A percentile compares a stretch with the other conserved stretches of the same genome.
Evolutionary conservation across 2,329 filamentous ascomycete species (phyloP).

Genomic region (Alternaria infectoria): DNA sequence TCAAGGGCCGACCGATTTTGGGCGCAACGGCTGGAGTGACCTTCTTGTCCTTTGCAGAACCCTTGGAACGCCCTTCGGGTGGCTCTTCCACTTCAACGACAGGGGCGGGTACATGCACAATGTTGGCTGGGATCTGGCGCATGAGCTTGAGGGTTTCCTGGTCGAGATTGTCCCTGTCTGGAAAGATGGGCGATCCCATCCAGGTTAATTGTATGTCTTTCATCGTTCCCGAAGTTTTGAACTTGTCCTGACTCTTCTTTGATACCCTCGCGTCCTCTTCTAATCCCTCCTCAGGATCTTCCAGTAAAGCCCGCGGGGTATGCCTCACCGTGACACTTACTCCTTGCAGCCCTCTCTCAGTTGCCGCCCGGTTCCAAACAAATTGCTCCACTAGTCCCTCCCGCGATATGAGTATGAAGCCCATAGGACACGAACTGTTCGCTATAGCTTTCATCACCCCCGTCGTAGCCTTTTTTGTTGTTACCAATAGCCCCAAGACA

Average conservation of each 20-base stretch:
- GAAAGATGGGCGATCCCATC: constrained; percentile 45
- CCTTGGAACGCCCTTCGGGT: not conserved
- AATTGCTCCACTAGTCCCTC: constrained; percentile 70
- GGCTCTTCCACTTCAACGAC: not conserved
- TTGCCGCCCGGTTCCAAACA: constrained; percentile 73
- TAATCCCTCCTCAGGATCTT: constrained; percentile 3
- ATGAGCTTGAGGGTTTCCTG: constrained; percentile 28
- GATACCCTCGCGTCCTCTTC: constrained; percentile 5
- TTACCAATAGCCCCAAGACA: constrained; percentile 71
- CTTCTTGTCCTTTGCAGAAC: not conserved
- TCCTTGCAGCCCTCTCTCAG: constrained; percentile 67
- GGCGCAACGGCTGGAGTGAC: not conserved
- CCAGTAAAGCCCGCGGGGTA: constrained; percentile 22
- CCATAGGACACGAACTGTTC: constrained; percentile 72
- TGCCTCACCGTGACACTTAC: constrained; percentile 46
- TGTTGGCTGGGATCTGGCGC: not conserved
- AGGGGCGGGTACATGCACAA: not conserved
- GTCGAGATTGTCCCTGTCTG: constrained; percentile 31
- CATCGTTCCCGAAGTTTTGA: constrained; percentile 26
- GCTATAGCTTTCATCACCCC: constrained; percentile 77
- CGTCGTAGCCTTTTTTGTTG: constrained; percentile 73
- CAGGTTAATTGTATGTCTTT: constrained; percentile 48
- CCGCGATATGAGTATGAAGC: constrained; percentile 67
- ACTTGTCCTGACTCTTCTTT: constrained; percentile 14
- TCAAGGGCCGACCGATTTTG: constrained; percentile 3